Percentiles rank a stretch among this genome's conserved stretches.
These are phyloP conservation scores for Acanthamoeba sp. DNA, from an alignment of 208 protist genomes.

Conservation along the genomic window DNA sequence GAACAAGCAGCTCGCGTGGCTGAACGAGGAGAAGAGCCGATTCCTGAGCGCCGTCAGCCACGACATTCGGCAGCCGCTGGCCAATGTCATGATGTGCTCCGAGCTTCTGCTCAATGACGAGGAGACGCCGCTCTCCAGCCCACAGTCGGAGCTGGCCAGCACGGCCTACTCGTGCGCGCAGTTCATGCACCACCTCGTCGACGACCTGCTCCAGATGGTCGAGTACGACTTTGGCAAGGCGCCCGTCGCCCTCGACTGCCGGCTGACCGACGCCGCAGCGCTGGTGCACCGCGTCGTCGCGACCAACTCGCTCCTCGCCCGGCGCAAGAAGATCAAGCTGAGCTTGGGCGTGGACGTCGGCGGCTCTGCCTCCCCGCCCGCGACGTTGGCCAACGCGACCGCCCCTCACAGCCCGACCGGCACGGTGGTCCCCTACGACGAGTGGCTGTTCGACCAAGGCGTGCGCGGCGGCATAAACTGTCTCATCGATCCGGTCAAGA, in stretches of 20 bases:
- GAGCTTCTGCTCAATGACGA: slow-evolving; percentile 37
- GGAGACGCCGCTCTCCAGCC: background rate
- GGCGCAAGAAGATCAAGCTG: background rate
- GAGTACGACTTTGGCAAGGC: slow-evolving; percentile 47
- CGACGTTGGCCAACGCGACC: too few relatives aligned
- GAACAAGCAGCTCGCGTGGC: background rate
- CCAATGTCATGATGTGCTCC: slow-evolving; percentile 31
- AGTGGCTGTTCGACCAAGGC: background rate
- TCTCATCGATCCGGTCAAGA: background rate
- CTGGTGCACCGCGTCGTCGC: slow-evolving; percentile 33
- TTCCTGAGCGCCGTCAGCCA: slow-evolving; percentile 32
- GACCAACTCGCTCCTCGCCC: background rate
- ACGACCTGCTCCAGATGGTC: slow-evolving; percentile 45
- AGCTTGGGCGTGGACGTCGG: background rate
- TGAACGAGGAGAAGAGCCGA: slow-evolving; percentile 4
- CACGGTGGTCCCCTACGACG: background rate
- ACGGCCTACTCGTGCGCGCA: background rate
- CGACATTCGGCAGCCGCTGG: background rate
- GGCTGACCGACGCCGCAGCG: background rate
- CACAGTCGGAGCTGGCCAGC: background rate
- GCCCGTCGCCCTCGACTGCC: background rate
- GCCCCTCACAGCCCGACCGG: too few relatives aligned
- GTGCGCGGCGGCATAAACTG: background rate
- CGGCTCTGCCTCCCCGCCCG: background rate
- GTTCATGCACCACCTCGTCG: slow-evolving; percentile 50